Percentiles rank a stretch among this genome's conserved stretches.
Conservation (phyloP, 371 early-diverging fungal species). For the Coelomomyces lativittatus region DNA sequence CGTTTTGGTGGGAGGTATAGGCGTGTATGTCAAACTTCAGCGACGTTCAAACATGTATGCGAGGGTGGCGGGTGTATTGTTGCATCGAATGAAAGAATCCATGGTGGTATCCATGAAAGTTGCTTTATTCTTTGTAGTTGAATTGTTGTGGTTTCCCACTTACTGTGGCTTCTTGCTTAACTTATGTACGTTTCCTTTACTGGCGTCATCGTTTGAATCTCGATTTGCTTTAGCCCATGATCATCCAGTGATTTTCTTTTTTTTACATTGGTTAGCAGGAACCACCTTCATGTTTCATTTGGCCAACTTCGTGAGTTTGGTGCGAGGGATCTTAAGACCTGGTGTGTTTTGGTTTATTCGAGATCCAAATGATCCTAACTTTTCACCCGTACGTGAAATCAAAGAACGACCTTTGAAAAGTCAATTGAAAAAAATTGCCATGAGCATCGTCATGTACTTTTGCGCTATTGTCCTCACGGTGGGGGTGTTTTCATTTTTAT, state of each 20-base stretch:
- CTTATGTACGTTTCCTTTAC: conserved; percentile 49
- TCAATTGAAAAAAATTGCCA: conserved; percentile 58
- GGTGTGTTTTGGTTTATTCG: conserved; percentile 67
- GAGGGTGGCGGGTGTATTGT: too few relatives aligned
- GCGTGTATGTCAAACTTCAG: too few relatives aligned
- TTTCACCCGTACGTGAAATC: conserved; percentile 76
- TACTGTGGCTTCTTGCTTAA: conserved; percentile 66
- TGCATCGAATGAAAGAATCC: background rate
- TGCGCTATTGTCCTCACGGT: conserved; percentile 46
- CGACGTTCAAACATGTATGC: too few relatives aligned
- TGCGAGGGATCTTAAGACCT: conserved; percentile 59
- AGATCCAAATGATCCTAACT: conserved; percentile 80
- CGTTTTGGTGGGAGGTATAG: too few relatives aligned
- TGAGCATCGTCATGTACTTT: conserved; percentile 58
- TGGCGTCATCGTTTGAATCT: conserved; percentile 32
- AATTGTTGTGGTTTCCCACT: conserved; percentile 68
- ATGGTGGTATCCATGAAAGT: conserved; percentile 21
- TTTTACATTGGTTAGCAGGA: conserved; percentile 76
- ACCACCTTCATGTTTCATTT: conserved; percentile 80
- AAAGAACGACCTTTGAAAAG: conserved; percentile 50
- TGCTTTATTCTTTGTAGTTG: conserved; percentile 58
- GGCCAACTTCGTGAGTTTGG: conserved; percentile 54
- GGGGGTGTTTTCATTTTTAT: conserved; percentile 14
- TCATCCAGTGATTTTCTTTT: conserved; percentile 47
- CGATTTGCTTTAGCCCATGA: conserved; percentile 26